Conservation (phyloP, 2,329 filamentous ascomycete species). For the Fonsecaea erecta region DNA sequence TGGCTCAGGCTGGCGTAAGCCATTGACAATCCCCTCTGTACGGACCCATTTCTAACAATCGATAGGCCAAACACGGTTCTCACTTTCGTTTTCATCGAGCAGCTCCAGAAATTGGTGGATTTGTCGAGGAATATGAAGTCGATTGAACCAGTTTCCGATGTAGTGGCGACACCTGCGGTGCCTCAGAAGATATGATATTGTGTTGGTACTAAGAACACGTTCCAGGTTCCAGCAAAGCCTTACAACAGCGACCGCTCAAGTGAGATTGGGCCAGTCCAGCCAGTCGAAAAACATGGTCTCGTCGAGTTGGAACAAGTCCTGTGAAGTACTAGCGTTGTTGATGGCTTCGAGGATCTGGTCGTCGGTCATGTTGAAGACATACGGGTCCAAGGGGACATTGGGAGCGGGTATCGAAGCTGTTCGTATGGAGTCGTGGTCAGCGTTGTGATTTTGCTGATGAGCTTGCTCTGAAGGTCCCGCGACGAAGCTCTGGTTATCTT, state of each 20-base stretch:
- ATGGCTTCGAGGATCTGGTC: slow-evolving; percentile 70
- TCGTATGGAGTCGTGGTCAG: slow-evolving; percentile 11
- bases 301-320: slow-evolving; percentile 57
- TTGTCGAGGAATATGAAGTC: slow-evolving; percentile 34
- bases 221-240: neutral
- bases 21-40: neutral
- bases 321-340: slow-evolving; percentile 61
- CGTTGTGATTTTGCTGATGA: slow-evolving; percentile 10
- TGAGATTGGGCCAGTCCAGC: slow-evolving; percentile 49
- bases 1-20: slow-evolving; percentile 32
- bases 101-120: slow-evolving; percentile 27
- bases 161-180: neutral
- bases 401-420: slow-evolving; percentile 2
- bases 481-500: slow-evolving; percentile 11
- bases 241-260: slow-evolving; percentile 38
- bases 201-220: neutral
- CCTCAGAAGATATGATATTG: slow-evolving; percentile 16
- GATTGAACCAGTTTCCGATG: neutral
- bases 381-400: slow-evolving; percentile 23
- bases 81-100: slow-evolving; percentile 33
- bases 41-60: neutral
- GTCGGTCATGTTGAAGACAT: slow-evolving; percentile 65
- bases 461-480: slow-evolving; percentile 1
- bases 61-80: slow-evolving; percentile 29
- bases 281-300: slow-evolving; percentile 64